Conservation (phyloP, 2,329 filamentous ascomycete genomes). For the Aspergillus spinulosporus region DNA sequence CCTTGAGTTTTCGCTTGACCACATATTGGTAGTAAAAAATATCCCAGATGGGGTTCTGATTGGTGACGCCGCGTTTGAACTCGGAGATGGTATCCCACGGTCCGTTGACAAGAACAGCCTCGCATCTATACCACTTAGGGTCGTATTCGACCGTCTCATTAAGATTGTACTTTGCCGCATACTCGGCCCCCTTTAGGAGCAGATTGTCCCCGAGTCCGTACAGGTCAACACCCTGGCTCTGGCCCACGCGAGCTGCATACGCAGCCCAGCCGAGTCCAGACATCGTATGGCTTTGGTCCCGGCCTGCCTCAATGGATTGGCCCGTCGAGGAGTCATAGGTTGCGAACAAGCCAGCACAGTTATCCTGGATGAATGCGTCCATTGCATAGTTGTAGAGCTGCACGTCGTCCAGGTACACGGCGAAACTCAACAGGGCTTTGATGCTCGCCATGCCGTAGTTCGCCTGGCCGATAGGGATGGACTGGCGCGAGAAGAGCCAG, state of each 20-base stretch:
- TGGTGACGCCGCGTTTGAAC: constrained; percentile 18
- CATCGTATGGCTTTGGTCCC: constrained; percentile 40
- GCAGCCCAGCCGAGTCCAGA: constrained; percentile 39
- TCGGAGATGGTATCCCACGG: constrained; percentile 38
- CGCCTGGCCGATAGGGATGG: constrained; percentile 43
- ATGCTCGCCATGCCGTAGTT: constrained; percentile 48
- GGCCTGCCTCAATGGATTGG: constrained; percentile 39
- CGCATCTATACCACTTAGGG: constrained; percentile 40
- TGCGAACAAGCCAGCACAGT: constrained; percentile 36
- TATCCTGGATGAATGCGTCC: constrained; percentile 38
- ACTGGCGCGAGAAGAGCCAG: constrained; percentile 45
- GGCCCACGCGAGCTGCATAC: constrained; percentile 33
- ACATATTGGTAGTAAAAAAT: constrained; percentile 38
- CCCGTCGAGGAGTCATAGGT: constrained; percentile 37
- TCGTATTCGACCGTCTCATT: constrained; percentile 39
- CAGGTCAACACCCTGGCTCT: constrained; percentile 41
- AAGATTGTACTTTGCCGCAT: constrained; percentile 43
- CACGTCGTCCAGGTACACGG: constrained; percentile 46
- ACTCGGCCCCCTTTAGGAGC: constrained; percentile 40
- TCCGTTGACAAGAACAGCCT: constrained; percentile 43
- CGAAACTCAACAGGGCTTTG: constrained; percentile 42
- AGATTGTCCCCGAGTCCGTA: constrained; percentile 35
- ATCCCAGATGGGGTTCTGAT: constrained; percentile 20
- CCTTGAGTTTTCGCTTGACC: constrained; percentile 26
- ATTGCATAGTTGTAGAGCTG: constrained; percentile 46